A percentile compares a stretch with the other conserved stretches of the same genome.
phyloP scores from a whole-genome alignment of 345 rosid species.

The Salix suchowensis region DNA sequence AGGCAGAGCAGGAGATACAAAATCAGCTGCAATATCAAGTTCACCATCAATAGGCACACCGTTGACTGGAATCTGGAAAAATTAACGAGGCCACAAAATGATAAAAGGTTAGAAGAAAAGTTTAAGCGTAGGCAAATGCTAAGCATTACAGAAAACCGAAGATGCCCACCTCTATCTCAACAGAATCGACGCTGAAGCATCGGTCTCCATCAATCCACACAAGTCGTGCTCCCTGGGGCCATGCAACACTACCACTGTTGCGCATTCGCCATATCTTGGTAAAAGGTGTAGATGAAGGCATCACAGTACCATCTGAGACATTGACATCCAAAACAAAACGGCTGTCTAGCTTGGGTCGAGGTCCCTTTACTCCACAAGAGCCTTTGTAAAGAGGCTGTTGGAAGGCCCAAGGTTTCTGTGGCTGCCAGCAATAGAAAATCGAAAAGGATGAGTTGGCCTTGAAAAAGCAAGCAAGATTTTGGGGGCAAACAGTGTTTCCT shows the following conservation, averaged over 20 bases:
- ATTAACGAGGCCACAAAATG: background rate
- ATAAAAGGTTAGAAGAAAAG: background rate
- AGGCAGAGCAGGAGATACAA: conserved; percentile 63
- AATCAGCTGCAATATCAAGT: conserved; percentile 70
- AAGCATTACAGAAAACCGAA: background rate
- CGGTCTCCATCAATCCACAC: conserved; percentile 81
- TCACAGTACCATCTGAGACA: conserved; percentile 69
- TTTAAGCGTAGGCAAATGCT: background rate
- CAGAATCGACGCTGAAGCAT: conserved; percentile 34
- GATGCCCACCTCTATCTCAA: conserved; percentile 53
- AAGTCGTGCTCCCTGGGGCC: conserved; percentile 62
- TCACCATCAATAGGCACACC: conserved; percentile 67
- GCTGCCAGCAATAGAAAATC: background rate
- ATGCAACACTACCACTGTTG: conserved; percentile 62
- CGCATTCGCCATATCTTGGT: conserved; percentile 94
- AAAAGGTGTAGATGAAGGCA: conserved; percentile 69
- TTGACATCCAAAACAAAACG: conserved; percentile 79
- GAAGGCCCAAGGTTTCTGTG: conserved; percentile 28
- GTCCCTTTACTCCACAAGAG: conserved; percentile 27
- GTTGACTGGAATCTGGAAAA: conserved; percentile 53
- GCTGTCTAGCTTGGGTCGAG: conserved; percentile 59
- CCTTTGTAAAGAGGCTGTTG: conserved; percentile 21
- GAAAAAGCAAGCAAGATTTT: background rate
- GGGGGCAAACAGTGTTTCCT: no score
- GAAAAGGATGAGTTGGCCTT: background rate